A percentile compares a stretch with the other conserved stretches of the same genome.
Conservation (phyloP, 2,329 filamentous ascomycete species). For the Pseudogymnoascus sp. region DNA sequence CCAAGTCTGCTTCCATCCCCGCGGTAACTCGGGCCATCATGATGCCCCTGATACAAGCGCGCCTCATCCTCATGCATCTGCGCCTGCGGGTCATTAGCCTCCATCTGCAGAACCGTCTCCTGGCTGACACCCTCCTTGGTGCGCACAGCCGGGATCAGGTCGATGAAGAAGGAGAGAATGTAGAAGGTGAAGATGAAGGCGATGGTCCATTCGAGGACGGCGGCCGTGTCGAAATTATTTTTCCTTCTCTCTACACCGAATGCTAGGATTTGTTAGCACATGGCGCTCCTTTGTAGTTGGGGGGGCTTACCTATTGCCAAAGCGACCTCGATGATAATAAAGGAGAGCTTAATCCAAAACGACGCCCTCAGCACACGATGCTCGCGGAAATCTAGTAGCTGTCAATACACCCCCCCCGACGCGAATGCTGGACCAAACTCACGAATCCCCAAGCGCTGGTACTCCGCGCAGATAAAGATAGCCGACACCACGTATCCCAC, state of each 20-base stretch:
- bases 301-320: conserved; percentile 47
- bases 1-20: conserved; percentile 6
- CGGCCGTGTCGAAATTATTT: neutral
- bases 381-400: conserved; percentile 57
- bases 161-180: conserved; percentile 75
- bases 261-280: neutral
- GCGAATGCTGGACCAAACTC: conserved; percentile 23
- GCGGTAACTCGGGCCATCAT: neutral
- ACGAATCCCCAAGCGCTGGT: conserved; percentile 73
- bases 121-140: conserved; percentile 10
- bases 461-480: conserved; percentile 83
- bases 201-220: conserved; percentile 58
- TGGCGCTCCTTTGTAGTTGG: neutral
- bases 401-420: neutral
- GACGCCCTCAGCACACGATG: conserved; percentile 64
- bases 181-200: conserved; percentile 84
- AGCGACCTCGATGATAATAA: conserved; percentile 70
- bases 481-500: conserved; percentile 77
- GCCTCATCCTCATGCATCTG: neutral
- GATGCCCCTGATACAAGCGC: neutral
- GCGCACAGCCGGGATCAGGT: conserved; percentile 63
- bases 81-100: conserved; percentile 19
- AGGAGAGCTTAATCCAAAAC: conserved; percentile 80
- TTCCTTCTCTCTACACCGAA: neutral
- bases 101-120: conserved; percentile 23